Evolutionary conservation across 1,284 basidiomycete species (phyloP).

Genomic region (Melanopsichium pennsylvanicum): DNA sequence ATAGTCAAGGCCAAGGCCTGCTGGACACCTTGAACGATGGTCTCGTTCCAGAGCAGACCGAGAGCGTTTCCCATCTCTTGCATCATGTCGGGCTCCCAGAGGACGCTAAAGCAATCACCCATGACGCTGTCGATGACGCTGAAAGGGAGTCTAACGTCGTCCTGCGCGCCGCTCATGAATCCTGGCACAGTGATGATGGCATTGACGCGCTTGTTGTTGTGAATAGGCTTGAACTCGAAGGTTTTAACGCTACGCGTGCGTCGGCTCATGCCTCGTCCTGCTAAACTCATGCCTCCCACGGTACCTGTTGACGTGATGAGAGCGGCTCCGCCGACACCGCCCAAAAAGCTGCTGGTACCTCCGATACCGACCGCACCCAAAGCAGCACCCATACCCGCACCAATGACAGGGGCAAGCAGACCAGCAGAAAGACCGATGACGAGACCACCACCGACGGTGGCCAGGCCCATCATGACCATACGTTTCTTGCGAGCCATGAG

Average conservation of each 20-base stretch:
- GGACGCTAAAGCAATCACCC: conserved; percentile 63
- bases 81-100: conserved; percentile 67
- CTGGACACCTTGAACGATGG: conserved; percentile 64
- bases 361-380: conserved; percentile 63
- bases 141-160: conserved; percentile 63
- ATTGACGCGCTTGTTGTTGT: conserved; percentile 66
- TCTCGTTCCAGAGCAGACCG: conserved; percentile 65
- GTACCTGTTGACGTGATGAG: conserved; percentile 65
- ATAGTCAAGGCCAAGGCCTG: conserved; percentile 63
- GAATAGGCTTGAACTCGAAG: conserved; percentile 64
- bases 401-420: conserved; percentile 62
- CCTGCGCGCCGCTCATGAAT: conserved; percentile 61
- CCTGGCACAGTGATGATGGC: conserved; percentile 62
- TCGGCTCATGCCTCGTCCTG: conserved; percentile 62
- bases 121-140: conserved; percentile 65
- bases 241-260: conserved; percentile 62
- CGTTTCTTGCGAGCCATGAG: conserved; percentile 52
- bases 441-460: conserved; percentile 64
- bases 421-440: conserved; percentile 65
- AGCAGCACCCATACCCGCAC: conserved; percentile 63
- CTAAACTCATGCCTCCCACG: conserved; percentile 59
- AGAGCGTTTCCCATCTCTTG: conserved; percentile 65
- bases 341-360: conserved; percentile 60
- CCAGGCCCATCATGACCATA: conserved; percentile 64
- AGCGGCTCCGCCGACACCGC: conserved; percentile 63